Evolutionary conservation across 1,139 yeast species (phyloP).

Genomic region (Yamadazyma friedrichii): DNA sequence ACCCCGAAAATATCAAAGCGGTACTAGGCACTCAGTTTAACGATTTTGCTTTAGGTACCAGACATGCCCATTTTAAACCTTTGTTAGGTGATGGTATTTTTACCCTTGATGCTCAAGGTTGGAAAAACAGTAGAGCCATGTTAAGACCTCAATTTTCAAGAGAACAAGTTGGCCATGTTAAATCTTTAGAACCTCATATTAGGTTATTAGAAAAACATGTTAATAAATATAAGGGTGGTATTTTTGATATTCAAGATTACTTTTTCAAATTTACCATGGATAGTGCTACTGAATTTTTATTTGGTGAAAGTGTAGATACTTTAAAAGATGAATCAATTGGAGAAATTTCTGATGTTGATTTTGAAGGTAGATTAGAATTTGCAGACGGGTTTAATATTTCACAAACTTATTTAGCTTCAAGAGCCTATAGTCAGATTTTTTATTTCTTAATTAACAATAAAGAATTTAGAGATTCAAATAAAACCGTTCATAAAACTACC

Average conservation of each 20-base stretch:
- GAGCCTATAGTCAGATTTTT: conserved; percentile 28
- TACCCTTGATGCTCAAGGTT: conserved; percentile 53
- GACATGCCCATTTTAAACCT: conserved; percentile 43
- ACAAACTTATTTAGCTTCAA: conserved; percentile 28
- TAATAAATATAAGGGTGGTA: conserved; percentile 24
- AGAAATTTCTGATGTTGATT: conserved; percentile 34
- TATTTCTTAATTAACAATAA: conserved; percentile 29
- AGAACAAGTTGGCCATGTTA: conserved; percentile 53
- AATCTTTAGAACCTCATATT: conserved; percentile 47
- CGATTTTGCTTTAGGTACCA: conserved; percentile 51
- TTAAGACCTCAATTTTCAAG: conserved; percentile 59
- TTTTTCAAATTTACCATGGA: conserved; percentile 55
- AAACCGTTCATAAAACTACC: conserved; percentile 35
- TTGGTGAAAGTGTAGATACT: conserved; percentile 52
- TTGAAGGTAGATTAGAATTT: conserved; percentile 22
- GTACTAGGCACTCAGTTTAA: conserved; percentile 45
- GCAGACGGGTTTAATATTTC: conserved; percentile 30
- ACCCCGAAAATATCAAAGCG: conserved; percentile 43
- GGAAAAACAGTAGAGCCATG: conserved; percentile 60
- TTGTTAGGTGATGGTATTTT: conserved; percentile 58
- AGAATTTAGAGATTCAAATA: conserved; percentile 28
- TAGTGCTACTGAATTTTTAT: conserved; percentile 57
- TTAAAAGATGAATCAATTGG: conserved; percentile 51
- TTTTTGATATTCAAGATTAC: conserved; percentile 47
- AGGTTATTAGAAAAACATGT: conserved; percentile 37